These are phyloP conservation scores for Ophiostoma novo-ulmi DNA, from an alignment of 2,329 filamentous ascomycete genomes.

Conservation along the genomic window DNA sequence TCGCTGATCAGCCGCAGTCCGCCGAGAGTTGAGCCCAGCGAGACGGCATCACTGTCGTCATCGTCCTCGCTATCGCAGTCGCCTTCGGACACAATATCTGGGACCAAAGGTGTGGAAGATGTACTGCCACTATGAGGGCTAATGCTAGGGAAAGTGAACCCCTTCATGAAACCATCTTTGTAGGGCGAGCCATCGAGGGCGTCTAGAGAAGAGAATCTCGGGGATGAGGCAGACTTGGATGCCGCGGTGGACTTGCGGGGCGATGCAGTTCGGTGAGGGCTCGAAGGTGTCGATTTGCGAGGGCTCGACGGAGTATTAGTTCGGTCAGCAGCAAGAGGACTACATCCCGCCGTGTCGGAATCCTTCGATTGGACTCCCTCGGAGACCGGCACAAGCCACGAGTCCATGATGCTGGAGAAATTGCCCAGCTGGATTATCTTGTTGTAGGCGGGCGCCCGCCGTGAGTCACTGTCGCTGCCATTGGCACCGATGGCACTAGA, in stretches of 20 bases:
- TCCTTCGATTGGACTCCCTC: not conserved
- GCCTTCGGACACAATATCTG: conserved; percentile 18
- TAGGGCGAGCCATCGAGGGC: not conserved
- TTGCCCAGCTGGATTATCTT: conserved; percentile 22
- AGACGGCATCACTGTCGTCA: not conserved
- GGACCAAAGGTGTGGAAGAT: conserved; percentile 9
- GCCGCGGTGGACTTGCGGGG: not conserved
- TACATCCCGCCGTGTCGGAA: not conserved
- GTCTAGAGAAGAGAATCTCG: not conserved
- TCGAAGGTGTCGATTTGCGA: too few species aligned
- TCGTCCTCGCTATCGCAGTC: conserved; percentile 4
- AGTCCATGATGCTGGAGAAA: conserved; percentile 21
- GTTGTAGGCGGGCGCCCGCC: not conserved
- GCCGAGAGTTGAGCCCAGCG: not conserved
- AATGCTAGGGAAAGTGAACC: conserved; percentile 20
- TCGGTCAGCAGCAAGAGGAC: not conserved
- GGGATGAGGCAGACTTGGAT: not conserved
- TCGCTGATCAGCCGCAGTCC: not conserved
- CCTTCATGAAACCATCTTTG: conserved; percentile 21
- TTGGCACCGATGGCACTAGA: not conserved
- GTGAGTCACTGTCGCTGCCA: not conserved
- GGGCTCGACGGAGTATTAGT: not conserved
- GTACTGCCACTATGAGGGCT: conserved; percentile 11
- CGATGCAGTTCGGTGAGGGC: not conserved
- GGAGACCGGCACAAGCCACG: not conserved